Evolutionary conservation across 805 yeast genomes (phyloP), one percentile per base, ranked within the genome.

Genomic region (Hanseniaspora hatyaiensis): DNA sequence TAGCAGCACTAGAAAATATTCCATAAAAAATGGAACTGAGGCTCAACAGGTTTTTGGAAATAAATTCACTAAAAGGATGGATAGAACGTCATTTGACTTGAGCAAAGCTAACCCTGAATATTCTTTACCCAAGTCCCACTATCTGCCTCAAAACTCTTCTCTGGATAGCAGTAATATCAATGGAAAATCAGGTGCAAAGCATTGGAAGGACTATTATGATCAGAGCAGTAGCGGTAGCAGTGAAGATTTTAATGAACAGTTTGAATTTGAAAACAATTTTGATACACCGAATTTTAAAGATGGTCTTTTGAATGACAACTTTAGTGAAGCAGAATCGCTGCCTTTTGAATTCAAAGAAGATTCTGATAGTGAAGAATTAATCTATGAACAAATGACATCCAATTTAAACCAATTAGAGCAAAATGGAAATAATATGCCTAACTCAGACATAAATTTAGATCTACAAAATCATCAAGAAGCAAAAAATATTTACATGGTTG

Each of bases 311-410:
- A 6, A 18, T 40, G 34, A 40, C 8, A 12, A 30, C 8, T 31
- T 31, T 4, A 46, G 44, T 46, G 51, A 49, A 13, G 34, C 58
- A 4, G 64, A 58, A 23, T 60, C 64, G 1, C 37, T 58, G 15
- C 64, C 62, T 2, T 58, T 58, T 51, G 64, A 63, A 50, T 62
- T 62, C 50, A 63, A 56, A 6, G 50, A 57, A n/a, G 62, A 60
- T 18, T 56, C 60, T 6, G 58, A 43, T 24, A 24, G 8, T 22
- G 49, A 45, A 31, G 49, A 37, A 4, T 18, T 13, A 23, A 31
- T 15, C 11, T 37, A 37, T 24, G 40, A 37, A 16, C 40, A 37
- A 37, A 26, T 24, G 22, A 26, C 18, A 28, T 6, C 31, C 11
- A 26, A 37, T 18, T n/a, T 37, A 31, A 19, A 20, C 4, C 30